Evolutionary conservation across 208 protist species (phyloP).

Genomic region (Acanthamoeba healyi): DNA sequence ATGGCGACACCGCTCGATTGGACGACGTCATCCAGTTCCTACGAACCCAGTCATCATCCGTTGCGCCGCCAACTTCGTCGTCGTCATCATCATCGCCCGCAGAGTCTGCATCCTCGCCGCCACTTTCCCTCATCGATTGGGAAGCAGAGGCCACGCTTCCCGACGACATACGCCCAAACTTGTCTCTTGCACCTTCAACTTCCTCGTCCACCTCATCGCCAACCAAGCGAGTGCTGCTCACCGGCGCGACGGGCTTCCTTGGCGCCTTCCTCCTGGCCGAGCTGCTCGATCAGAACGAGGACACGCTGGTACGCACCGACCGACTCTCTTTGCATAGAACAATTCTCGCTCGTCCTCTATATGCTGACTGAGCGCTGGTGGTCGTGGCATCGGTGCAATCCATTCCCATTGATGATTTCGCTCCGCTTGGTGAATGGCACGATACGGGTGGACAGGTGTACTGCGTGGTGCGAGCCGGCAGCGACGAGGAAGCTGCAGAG

Average conservation of each 20-base stretch:
- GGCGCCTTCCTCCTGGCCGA: slow-evolving; percentile 5
- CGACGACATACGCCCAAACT: background rate
- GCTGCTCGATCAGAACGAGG: background rate
- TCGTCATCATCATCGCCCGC: background rate
- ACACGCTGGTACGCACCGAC: background rate
- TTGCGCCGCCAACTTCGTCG: background rate
- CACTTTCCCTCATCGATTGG: slow-evolving; percentile 2
- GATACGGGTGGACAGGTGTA: background rate
- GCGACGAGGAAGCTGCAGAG: background rate
- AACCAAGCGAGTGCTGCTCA: background rate
- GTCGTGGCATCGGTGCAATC: too few relatives aligned
- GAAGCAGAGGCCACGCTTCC: background rate
- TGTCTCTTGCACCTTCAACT: background rate
- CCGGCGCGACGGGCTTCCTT: slow-evolving; percentile 47
- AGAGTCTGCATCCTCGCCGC: background rate
- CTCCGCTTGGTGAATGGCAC: background rate
- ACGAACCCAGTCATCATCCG: background rate
- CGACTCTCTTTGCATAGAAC: background rate
- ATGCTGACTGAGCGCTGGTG: too few relatives aligned
- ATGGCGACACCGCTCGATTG: background rate
- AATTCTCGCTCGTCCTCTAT: too few relatives aligned
- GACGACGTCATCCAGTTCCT: slow-evolving; percentile 53
- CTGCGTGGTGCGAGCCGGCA: slow-evolving; percentile 4
- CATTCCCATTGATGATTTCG: background rate
- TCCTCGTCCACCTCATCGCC: background rate